Evolutionary conservation across 371 early-diverging fungal species (phyloP), one percentile per base, ranked within the genome.

Genomic region (Capillidium heterosporum): DNA sequence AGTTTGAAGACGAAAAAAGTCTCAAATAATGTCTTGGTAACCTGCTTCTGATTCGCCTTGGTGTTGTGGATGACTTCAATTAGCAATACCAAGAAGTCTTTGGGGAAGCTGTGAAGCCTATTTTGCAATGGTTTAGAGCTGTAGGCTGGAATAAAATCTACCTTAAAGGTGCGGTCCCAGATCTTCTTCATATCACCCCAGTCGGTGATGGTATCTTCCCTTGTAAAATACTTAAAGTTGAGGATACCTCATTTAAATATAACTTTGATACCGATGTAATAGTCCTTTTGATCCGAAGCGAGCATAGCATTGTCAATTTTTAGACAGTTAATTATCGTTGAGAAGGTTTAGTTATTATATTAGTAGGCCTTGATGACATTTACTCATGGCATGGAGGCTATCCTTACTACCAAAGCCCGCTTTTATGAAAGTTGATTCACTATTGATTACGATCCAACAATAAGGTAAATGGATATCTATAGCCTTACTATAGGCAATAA

Each of bases 101-200:
- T 61, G 58, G 89, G 87, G 29, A 82, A 83, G 57, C 85, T 87
- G 69, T 87, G 83, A 44, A 87, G 73, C 68, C 86, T 87, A 67
- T 87, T 86, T 50, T 58, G 74, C 80, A 82, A 65, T 67, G 71
- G 7, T 31, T 28, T 1, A 23, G 15, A 17, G 13, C 21, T 8
- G n/a, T 21, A 54, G 24, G 39, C 7, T n/a, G n/a, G 28, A 50
- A 50, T n/a, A 28, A 19, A n/a, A 50, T 50, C 50, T 58, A 58
- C 84, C 71, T 82, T 84, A 78, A 94, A 94, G 63, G 98, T 97
- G 79, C 99, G 98, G 74, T 99, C 99, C 94, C 99, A 99, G 69
- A 99, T 99, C 79, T 98, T 98, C 78, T 98, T 98, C 99, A 99
- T 99, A 69, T 96, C 95, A 67, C 98, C 98, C 99, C 99, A 99